phyloP scores from a whole-genome alignment of 2,329 filamentous ascomycete genomes.

The Colletotrichum sp. region DNA sequence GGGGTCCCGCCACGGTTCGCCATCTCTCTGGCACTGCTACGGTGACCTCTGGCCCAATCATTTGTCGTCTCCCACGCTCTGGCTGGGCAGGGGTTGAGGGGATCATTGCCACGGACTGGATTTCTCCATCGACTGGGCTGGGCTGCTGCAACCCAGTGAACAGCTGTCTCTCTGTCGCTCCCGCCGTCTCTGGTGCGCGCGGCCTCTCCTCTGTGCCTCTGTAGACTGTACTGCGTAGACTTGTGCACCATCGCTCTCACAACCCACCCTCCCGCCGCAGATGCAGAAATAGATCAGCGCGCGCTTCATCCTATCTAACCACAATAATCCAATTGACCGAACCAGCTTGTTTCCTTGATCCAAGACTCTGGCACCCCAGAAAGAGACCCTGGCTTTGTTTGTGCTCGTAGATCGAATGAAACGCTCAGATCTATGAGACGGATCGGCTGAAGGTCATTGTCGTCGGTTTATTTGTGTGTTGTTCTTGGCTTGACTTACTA shows the following conservation, averaged over 20 bases:
- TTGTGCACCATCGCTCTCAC: background rate
- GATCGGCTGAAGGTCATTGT: background rate
- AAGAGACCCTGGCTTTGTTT: background rate
- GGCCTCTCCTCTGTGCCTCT: background rate
- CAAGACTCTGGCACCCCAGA: background rate
- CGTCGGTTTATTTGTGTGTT: background rate
- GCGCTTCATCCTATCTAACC: conserved; percentile 14
- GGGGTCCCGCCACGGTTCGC: conserved; percentile 4
- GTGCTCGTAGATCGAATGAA: background rate
- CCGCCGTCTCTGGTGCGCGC: background rate
- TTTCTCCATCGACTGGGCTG: background rate
- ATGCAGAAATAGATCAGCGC: conserved; percentile 20
- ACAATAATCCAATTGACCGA: background rate
- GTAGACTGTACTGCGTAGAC: no score
- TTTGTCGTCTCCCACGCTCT: background rate
- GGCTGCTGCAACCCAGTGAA: background rate
- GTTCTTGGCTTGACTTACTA: background rate
- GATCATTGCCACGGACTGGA: background rate
- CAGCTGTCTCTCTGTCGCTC: background rate
- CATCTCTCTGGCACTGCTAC: background rate
- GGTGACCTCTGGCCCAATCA: conserved; percentile 2
- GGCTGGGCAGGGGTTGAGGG: background rate
- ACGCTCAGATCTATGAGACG: background rate
- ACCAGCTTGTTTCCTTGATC: background rate
- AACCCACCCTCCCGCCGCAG: background rate